Conservation (phyloP, 1,139 yeast genomes). For the Blastobotrys illinoisensis region DNA sequence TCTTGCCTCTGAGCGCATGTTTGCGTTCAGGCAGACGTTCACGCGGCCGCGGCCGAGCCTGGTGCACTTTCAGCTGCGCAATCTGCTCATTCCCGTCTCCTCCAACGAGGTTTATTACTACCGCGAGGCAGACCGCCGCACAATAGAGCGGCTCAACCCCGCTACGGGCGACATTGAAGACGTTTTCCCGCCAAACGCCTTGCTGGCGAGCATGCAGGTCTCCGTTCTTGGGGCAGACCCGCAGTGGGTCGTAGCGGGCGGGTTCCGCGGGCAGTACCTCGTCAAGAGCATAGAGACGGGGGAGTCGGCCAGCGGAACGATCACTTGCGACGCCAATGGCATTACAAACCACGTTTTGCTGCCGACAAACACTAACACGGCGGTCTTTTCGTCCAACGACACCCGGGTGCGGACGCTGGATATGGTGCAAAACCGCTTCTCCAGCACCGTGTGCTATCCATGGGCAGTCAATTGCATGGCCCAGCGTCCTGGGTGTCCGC, state of each 20-base stretch:
- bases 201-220: slow-evolving; percentile 32
- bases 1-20: neutral
- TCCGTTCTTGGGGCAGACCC: slow-evolving; percentile 46
- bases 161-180: slow-evolving; percentile 14
- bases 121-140: slow-evolving; percentile 24
- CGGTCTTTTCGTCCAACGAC: slow-evolving; percentile 48
- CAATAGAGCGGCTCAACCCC: slow-evolving; percentile 29
- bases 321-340: slow-evolving; percentile 46
- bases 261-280: slow-evolving; percentile 50
- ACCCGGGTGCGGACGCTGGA: slow-evolving; percentile 41
- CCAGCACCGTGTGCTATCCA: slow-evolving; percentile 29
- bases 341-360: slow-evolving; percentile 51
- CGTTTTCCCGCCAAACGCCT: slow-evolving; percentile 3
- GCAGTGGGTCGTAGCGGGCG: slow-evolving; percentile 46
- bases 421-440: slow-evolving; percentile 25
- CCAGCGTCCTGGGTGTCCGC: slow-evolving; percentile 35
- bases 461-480: slow-evolving; percentile 53
- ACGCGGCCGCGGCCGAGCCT: slow-evolving; percentile 44
- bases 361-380: slow-evolving; percentile 25
- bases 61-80: slow-evolving; percentile 54
- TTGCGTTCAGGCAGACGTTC: slow-evolving; percentile 30
- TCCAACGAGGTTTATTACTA: slow-evolving; percentile 34
- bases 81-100: slow-evolving; percentile 43
- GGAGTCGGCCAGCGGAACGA: slow-evolving; percentile 29
- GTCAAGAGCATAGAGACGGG: slow-evolving; percentile 35